Conservation (phyloP, 176 grass and related monocot species). For the Paspalum notatum region DNA sequence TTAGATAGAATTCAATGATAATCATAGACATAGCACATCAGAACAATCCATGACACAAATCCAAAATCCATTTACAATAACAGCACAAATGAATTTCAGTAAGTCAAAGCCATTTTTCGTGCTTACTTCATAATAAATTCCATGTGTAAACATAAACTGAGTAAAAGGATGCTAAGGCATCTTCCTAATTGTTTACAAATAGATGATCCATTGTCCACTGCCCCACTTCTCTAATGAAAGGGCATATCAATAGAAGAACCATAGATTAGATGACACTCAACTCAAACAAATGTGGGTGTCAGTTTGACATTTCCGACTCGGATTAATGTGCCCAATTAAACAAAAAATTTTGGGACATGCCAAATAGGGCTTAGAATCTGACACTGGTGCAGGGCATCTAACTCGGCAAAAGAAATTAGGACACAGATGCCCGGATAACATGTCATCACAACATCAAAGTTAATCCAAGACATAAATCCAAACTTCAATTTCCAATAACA, state of each 20-base stretch:
- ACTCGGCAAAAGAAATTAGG: too few species aligned
- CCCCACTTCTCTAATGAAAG: background rate
- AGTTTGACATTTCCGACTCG: too few species aligned
- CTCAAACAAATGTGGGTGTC: too few species aligned
- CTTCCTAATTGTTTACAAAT: background rate
- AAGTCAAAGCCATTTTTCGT: background rate
- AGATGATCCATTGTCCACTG: background rate
- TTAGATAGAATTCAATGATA: background rate
- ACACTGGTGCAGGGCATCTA: too few species aligned
- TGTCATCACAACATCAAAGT: background rate
- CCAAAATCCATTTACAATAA: background rate
- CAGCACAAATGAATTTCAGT: background rate
- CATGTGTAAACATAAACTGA: background rate
- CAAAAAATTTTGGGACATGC: too few species aligned
- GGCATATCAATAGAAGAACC: background rate
- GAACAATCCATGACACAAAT: background rate
- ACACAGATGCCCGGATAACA: too few species aligned
- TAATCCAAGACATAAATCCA: background rate
- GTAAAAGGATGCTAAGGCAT: background rate
- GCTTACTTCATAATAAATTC: background rate
- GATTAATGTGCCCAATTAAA: too few species aligned
- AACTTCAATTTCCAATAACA: slow-evolving; percentile 6
- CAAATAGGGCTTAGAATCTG: too few species aligned
- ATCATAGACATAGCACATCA: background rate
- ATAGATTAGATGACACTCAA: background rate